phyloP scores from a whole-genome alignment of 441 rosid genomes.

The Populus hybrid region DNA sequence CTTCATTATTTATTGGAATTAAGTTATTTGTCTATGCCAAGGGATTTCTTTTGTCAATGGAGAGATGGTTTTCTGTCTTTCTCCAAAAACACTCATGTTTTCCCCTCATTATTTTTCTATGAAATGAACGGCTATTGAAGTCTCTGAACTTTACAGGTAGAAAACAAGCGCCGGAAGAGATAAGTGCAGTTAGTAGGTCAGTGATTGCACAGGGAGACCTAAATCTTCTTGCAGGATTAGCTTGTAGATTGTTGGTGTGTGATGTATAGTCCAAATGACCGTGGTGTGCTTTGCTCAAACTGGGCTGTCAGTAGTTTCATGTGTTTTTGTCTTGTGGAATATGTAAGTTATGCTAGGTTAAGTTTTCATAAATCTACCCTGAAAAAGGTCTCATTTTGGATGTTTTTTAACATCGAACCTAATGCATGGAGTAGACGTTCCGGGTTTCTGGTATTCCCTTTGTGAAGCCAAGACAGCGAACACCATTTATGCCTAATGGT shows the following conservation, averaged over 20 bases:
- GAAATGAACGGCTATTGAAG: neutral
- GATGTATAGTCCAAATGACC: constrained; percentile 39
- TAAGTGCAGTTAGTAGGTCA: constrained; percentile 17
- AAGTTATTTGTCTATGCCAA: neutral
- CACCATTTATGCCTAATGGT: neutral
- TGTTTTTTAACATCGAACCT: constrained; percentile 20
- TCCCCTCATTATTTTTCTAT: neutral
- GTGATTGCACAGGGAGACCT: constrained; percentile 24
- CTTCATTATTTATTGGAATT: neutral
- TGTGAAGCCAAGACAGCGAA: neutral
- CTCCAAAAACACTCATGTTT: neutral
- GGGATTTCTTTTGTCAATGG: neutral
- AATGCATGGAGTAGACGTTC: constrained; percentile 4
- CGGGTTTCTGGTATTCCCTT: constrained; percentile 3
- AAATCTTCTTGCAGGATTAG: constrained; percentile 30
- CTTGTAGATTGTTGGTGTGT: constrained; percentile 34
- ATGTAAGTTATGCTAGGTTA: constrained; percentile 29
- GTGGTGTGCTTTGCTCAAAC: constrained; percentile 30
- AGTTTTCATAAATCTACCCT: constrained; percentile 16
- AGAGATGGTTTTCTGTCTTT: neutral
- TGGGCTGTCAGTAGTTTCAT: constrained; percentile 27
- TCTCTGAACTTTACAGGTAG: constrained; percentile 39
- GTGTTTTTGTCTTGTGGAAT: constrained; percentile 35
- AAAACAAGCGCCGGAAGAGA: constrained; percentile 50
- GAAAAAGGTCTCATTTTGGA: constrained; percentile 11